Percentiles rank a stretch among this genome's conserved stretches.
phyloP scores from a whole-genome alignment of 75 land plant genomes.

The Selaginella moellendorffii region DNA sequence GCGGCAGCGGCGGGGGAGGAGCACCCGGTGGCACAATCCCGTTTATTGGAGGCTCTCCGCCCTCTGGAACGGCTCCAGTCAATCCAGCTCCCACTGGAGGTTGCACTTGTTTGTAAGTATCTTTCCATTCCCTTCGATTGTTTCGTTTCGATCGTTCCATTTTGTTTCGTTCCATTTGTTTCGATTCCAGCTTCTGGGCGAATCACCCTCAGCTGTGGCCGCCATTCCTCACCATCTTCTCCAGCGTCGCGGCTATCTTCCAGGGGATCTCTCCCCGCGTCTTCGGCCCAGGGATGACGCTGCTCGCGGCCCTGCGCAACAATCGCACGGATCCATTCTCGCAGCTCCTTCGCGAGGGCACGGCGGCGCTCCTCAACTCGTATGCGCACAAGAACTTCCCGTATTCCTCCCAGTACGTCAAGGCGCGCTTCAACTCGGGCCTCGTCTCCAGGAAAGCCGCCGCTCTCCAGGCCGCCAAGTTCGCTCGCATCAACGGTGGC shows the following conservation, averaged over 20 bases:
- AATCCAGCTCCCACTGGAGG: background rate
- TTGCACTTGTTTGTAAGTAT: background rate
- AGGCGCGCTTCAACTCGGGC: background rate
- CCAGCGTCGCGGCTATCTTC: background rate
- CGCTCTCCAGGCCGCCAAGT: background rate
- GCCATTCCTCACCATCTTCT: background rate
- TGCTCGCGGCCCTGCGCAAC: background rate
- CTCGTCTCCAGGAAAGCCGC: background rate
- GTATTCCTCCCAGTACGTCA: background rate
- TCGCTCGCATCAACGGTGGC: background rate
- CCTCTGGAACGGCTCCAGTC: background rate
- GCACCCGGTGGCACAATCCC: background rate
- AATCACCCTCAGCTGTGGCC: background rate
- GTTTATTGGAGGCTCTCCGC: background rate
- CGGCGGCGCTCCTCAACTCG: background rate
- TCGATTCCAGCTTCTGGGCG: background rate
- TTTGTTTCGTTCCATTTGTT: background rate
- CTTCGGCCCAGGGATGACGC: background rate
- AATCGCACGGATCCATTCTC: background rate
- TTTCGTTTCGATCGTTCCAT: background rate
- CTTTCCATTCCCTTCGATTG: background rate
- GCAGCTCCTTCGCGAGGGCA: background rate
- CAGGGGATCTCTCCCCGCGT: background rate
- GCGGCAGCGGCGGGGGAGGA: background rate
- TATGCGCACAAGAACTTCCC: background rate